Percentiles rank a stretch among this genome's conserved stretches.
These are phyloP conservation scores for Cordyceps tenuipes DNA, from an alignment of 2,329 filamentous ascomycete species.

Conservation along the genomic window DNA sequence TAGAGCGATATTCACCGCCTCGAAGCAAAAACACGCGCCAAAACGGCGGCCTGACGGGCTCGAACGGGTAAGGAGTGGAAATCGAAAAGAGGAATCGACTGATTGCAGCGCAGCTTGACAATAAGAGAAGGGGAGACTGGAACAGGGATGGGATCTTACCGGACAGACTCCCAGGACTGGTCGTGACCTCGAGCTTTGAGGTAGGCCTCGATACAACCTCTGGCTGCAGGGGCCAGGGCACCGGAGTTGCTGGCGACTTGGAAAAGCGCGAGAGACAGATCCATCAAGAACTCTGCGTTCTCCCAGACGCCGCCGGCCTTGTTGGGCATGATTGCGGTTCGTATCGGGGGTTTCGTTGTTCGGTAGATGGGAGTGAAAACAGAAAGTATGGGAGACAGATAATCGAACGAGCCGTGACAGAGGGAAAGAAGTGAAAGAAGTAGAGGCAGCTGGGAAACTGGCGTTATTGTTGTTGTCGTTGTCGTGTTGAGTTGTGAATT, in stretches of 20 bases:
- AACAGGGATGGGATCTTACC: conserved; percentile 24
- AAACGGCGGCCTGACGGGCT: neutral
- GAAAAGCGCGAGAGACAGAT: conserved; percentile 27
- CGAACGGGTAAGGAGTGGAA: neutral
- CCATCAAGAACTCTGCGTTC: conserved; percentile 25
- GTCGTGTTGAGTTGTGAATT: too few species aligned
- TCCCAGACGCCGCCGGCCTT: conserved; percentile 22
- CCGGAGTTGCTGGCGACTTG: conserved; percentile 19
- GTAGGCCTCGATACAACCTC: conserved; percentile 24
- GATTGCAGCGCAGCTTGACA: too few species aligned
- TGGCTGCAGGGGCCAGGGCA: conserved; percentile 21
- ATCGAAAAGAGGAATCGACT: neutral
- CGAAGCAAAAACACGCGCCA: neutral
- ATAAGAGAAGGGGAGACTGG: too few species aligned
- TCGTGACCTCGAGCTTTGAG: conserved; percentile 25
- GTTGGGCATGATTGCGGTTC: neutral
- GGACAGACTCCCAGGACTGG: conserved; percentile 37
- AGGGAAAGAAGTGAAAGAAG: too few species aligned
- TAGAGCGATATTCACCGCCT: neutral
- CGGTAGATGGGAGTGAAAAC: neutral
- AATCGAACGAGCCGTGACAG: neutral
- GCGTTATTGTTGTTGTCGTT: too few species aligned
- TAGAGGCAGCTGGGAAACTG: too few species aligned
- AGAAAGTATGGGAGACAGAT: neutral
- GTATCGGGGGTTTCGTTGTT: neutral